phyloP scores from a whole-genome alignment of 352 stramenopile genomes.

The Globisporangium paddicum region DNA sequence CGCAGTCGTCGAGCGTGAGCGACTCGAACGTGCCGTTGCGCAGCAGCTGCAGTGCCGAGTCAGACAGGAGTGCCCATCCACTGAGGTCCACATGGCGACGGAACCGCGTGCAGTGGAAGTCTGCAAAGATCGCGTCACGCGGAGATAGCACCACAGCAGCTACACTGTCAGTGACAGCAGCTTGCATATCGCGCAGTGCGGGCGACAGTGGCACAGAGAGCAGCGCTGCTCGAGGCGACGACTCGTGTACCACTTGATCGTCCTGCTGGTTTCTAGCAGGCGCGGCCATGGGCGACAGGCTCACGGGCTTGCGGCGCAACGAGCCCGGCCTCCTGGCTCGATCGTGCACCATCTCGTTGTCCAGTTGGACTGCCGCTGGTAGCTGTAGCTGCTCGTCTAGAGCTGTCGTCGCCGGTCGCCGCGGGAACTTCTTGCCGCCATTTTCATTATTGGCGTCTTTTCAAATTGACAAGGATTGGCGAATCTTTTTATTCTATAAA shows the following conservation, averaged over 20 bases:
- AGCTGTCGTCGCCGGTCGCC: constrained; percentile 1
- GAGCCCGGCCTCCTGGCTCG: neutral
- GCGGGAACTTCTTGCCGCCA: neutral
- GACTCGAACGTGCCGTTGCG: constrained; percentile 7
- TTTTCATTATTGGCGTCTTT: constrained; percentile 4
- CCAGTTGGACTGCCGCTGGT: neutral
- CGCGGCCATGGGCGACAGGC: neutral
- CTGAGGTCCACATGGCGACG: constrained; percentile 43
- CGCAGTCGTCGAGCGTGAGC: constrained; percentile 27
- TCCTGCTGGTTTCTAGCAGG: neutral
- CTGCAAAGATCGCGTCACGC: constrained; percentile 14
- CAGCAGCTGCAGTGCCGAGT: constrained; percentile 37
- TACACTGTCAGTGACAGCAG: neutral
- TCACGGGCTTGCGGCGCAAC: constrained; percentile 1
- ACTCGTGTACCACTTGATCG: constrained; percentile 1
- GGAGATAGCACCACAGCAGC: constrained; percentile 1
- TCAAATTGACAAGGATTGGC: neutral
- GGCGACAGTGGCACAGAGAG: neutral
- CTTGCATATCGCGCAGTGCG: no score
- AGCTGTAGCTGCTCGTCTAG: neutral
- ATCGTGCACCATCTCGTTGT: neutral
- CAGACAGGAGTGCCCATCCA: constrained; percentile 39
- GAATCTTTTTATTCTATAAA: neutral
- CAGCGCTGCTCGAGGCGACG: neutral
- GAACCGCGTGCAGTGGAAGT: constrained; percentile 17